Evolutionary conservation across 345 rosid genomes (phyloP), one percentile per base, ranked within the genome.

Genomic region (Syzygium oleosum): DNA sequence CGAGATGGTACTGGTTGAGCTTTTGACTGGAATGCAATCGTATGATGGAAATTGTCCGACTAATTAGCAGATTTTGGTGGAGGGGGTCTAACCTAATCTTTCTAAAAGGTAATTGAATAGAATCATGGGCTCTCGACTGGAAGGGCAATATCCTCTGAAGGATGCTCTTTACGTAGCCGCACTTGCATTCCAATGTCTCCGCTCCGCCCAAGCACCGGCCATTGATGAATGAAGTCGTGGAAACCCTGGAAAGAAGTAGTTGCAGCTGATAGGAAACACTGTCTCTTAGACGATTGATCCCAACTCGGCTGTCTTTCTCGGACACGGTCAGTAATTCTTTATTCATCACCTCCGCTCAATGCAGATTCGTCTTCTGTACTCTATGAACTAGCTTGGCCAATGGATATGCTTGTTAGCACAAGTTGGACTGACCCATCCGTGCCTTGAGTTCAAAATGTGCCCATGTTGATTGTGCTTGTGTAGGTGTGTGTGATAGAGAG

Each of bases 11-110:
- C 16, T 79, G 43, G 59, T 88, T 22, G 87, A 88, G 63, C 52
- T 85, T 63, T 46, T 85, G 85, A 59, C 49, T 0, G 84, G 54
- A 17, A 41, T 68, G 38, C 87, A 17, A 27, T 85, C 85, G 3
- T 79, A 85, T 17, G 87, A 85, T 85, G 17, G 52, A 14, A 85
- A 78, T n/a, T 85, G 55, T 10, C 83, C 43, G 16, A 9, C 29
- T 29, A 85, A 61, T 23, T 49, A 79, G 87, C 5, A 85, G 52
- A n/a, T 54, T 77, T 53, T 85, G 54, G 54, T 68, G 85, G 85
- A 88, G 27, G 77, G 87, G 85, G 78, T 85, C 23, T 51, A 86
- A 13, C 89, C 87, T 17, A 43, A 77, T 49, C 84, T 88, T 23
- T 88, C 89, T 13, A 77, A 38, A 56, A 88, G 87, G 85, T 78